phyloP scores from a whole-genome alignment of 257 asterid genomes.

The Solanum corneliomulleri region DNA sequence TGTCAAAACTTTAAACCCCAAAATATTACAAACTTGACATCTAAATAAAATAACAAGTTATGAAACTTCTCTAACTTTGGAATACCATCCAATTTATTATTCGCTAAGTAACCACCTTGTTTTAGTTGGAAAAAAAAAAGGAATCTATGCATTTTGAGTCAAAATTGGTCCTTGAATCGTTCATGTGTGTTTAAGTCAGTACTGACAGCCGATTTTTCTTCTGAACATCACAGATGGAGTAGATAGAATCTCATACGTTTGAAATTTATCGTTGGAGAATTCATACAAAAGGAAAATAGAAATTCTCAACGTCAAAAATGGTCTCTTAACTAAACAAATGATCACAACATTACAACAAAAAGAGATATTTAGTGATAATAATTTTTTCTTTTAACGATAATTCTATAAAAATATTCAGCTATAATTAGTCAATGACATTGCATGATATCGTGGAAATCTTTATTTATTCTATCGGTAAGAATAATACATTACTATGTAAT shows the following conservation, averaged over 20 bases:
- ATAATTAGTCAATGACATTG: too few species aligned
- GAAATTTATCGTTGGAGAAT: neutral
- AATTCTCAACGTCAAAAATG: too few species aligned
- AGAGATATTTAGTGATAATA: neutral
- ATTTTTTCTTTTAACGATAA: too few species aligned
- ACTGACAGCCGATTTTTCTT: too few species aligned
- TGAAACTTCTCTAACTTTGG: too few species aligned
- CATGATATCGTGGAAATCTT: too few species aligned
- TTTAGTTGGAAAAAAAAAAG: neutral
- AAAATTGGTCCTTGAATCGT: neutral
- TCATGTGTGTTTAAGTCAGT: neutral
- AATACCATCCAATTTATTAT: neutral
- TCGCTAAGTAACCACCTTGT: neutral
- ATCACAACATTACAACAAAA: too few species aligned
- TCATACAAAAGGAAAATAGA: neutral
- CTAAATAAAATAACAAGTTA: too few species aligned
- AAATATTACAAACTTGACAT: neutral
- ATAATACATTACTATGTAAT: neutral
- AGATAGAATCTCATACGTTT: too few species aligned
- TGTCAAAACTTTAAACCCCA: neutral
- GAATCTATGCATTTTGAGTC: neutral
- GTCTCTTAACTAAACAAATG: too few species aligned
- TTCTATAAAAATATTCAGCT: too few species aligned
- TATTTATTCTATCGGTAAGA: neutral
- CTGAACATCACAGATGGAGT: too few species aligned